Evolutionary conservation across 805 yeast genomes (phyloP).

Genomic region (Lipomyces yamadae): DNA sequence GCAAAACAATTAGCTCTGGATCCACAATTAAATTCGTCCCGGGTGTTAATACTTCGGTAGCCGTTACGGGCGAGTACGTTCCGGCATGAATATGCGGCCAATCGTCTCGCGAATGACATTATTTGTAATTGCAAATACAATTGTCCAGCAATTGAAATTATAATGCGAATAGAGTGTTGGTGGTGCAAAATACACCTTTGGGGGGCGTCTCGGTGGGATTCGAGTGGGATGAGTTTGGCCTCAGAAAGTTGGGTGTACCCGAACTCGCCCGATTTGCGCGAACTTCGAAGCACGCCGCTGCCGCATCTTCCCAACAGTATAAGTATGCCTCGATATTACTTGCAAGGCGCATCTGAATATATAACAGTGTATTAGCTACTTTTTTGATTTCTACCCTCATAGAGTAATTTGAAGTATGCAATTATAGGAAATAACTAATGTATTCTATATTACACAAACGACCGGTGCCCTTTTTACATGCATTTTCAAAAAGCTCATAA

Average conservation of each 20-base stretch:
- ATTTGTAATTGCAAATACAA: not conserved
- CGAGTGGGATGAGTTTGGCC: not conserved
- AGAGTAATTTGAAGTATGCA: no score
- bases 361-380: no score
- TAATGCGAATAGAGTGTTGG: not conserved
- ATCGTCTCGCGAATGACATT: conserved; percentile 18
- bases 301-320: not conserved
- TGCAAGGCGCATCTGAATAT: no score
- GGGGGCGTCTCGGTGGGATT: not conserved
- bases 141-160: conserved; percentile 23
- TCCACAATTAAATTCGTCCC: not conserved
- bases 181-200: not conserved
- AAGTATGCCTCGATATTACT: not conserved
- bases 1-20: not conserved
- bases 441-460: not conserved
- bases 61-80: conserved; percentile 6
- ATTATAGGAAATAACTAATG: not conserved
- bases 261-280: not conserved
- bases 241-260: not conserved
- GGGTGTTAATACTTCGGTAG: conserved; percentile 3
- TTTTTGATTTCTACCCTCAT: not conserved
- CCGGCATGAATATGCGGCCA: conserved; percentile 15
- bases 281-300: not conserved
- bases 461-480: not conserved
- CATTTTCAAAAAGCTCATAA: not conserved